Evolutionary conservation across 768 basidiomycete species (phyloP), one percentile per base, ranked within the genome.

Genomic region (Mycena haematopus): DNA sequence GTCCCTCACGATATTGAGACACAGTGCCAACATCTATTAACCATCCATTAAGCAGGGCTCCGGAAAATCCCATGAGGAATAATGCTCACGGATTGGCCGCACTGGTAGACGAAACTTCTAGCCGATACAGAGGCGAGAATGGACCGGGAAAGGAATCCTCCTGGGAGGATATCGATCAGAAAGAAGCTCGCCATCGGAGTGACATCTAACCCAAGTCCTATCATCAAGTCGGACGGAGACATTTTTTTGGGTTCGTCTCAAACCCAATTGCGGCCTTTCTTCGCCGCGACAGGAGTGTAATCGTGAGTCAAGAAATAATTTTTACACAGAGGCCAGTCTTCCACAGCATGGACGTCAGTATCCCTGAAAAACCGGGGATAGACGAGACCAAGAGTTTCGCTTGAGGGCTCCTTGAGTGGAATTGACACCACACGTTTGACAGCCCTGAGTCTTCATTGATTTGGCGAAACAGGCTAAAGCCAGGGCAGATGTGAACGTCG

Each of bases 1-100:
- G 61, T 25, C 35, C 45, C 11, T 51, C n/a, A 31, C 51, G 61
- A 40, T 40, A 52, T 42, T 44, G 47, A 50, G 50, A 56, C 55
- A 42, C 15, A 22, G 54, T 52, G 55, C 55, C 61, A 62, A 45
- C 61, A 57, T 52, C 55, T 57, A 62, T 57, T 52, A 56, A 57
- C 50, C 42, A 45, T 35, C 22, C 60, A 25, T 57, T 44, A 45
- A 22, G 40, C 14, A 51, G 29, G 1, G 13, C 46, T 21, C 14
- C 50, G 54, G 55, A 22, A 56, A 36, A 11, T 45, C 36, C 55
- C 29, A 52, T 51, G 7, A 40, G 35, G 56, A 40, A 42, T 56
- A 47, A 51, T n/a, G 19, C 50, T 47, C 27, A 52, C 42, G 33
- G 33, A 62, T 44, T 29, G n/a, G 42, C 22, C 40, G 24, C n/a